A percentile compares a stretch with the other conserved stretches of the same genome.
Evolutionary conservation across 352 stramenopile species (phyloP).

Genomic region (Globisporangium emineosum): DNA sequence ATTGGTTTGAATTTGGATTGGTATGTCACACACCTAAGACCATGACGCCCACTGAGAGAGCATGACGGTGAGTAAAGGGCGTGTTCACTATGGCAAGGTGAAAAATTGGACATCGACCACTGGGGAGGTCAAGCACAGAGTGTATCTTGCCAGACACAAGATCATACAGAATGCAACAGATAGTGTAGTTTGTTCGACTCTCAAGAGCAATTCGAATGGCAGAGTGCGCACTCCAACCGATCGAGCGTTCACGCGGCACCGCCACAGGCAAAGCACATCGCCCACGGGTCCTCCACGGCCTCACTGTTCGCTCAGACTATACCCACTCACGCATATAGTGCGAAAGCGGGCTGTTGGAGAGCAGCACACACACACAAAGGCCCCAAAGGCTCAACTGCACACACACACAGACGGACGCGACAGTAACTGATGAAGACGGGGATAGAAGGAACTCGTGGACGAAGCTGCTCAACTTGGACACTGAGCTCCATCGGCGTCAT

Average conservation of each 20-base stretch:
- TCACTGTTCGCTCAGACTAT: conserved; percentile 80
- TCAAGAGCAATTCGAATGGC: conserved; percentile 25
- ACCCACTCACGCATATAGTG: conserved; percentile 59
- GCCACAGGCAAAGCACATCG: conserved; percentile 29
- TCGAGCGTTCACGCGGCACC: conserved; percentile 31
- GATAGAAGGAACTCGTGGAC: neutral
- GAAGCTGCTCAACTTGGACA: conserved; percentile 12
- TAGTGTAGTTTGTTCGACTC: conserved; percentile 31
- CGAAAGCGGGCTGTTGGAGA: conserved; percentile 67
- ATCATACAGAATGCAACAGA: conserved; percentile 7
- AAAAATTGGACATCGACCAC: conserved; percentile 88
- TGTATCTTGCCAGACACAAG: conserved; percentile 64
- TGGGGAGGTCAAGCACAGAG: conserved; percentile 79
- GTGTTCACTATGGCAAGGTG: conserved; percentile 62
- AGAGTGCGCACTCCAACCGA: conserved; percentile 17
- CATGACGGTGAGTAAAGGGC: conserved; percentile 72
- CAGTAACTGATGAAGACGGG: neutral
- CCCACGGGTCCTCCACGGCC: conserved; percentile 22
- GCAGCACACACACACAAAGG: conserved; percentile 25
- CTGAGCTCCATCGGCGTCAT: conserved; percentile 8
- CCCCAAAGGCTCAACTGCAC: neutral
- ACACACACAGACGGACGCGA: neutral
- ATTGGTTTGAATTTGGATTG: neutral
- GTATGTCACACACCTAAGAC: conserved; percentile 78
- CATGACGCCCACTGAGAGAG: conserved; percentile 57